phyloP scores from a whole-genome alignment of 2,329 filamentous ascomycete genomes.

The Penicillium griseofulvum region DNA sequence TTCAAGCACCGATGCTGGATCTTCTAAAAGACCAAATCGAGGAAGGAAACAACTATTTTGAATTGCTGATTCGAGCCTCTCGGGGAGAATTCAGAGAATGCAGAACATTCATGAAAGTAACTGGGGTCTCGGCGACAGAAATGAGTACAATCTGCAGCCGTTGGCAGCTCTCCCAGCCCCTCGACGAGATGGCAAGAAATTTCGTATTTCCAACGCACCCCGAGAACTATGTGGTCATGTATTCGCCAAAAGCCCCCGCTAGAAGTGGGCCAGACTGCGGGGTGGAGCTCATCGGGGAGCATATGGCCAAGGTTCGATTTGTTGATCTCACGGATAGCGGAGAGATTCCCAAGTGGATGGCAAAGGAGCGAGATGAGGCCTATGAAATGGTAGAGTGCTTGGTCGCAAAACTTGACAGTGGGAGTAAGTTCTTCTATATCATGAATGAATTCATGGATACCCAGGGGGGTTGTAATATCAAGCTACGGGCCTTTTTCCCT shows the following conservation, averaged over 20 bases:
- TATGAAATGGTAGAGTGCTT: slow-evolving; percentile 5
- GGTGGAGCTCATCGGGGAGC: slow-evolving; percentile 5
- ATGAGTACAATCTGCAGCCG: neutral
- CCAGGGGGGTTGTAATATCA: slow-evolving; percentile 2
- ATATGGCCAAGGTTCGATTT: slow-evolving; percentile 6
- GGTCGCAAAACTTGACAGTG: slow-evolving; percentile 1
- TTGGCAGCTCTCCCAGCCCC: slow-evolving; percentile 2
- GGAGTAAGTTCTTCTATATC: slow-evolving; percentile 4
- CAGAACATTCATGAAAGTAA: neutral
- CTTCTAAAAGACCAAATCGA: slow-evolving; percentile 2
- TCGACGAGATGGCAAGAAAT: neutral
- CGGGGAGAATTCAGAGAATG: neutral
- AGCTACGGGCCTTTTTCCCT: slow-evolving; percentile 3
- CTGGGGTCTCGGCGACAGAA: slow-evolving; percentile 1
- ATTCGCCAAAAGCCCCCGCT: neutral
- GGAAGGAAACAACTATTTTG: slow-evolving; percentile 2
- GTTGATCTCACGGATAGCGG: neutral
- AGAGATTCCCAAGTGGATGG: neutral
- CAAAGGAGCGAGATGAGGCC: neutral
- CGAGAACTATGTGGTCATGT: slow-evolving; percentile 3
- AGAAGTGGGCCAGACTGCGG: neutral
- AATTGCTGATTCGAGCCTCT: neutral
- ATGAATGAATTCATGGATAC: slow-evolving; percentile 9
- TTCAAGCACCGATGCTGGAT: neutral
- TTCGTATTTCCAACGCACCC: slow-evolving; percentile 5